Percentiles rank a stretch among this genome's conserved stretches.
Evolutionary conservation across 257 asterid species (phyloP).

Genomic region (Handroanthus guayacan): DNA sequence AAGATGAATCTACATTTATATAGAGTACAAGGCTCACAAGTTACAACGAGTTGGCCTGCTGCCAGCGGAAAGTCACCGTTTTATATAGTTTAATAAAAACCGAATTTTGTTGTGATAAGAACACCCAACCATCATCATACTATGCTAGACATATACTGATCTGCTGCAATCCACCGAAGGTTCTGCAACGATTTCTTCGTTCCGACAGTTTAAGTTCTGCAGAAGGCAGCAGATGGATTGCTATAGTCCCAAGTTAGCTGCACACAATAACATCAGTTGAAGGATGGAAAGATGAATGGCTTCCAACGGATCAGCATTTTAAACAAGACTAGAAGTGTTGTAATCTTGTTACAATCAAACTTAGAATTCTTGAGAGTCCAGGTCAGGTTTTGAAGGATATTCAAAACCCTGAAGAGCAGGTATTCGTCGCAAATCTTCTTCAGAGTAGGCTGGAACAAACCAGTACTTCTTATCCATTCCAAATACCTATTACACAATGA

Average conservation of each 20-base stretch:
- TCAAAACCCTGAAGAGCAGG: constrained; percentile 86
- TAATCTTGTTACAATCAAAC: neutral
- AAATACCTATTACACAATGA: constrained; percentile 54
- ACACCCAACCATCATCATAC: constrained; percentile 21
- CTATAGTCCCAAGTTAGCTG: constrained; percentile 12
- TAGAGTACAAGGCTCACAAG: constrained; percentile 41
- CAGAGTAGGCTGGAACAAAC: constrained; percentile 74
- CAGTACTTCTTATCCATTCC: constrained; percentile 71
- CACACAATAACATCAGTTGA: neutral
- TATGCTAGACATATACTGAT: constrained; percentile 23
- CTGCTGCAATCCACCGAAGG: constrained; percentile 31
- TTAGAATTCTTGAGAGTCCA: constrained; percentile 65
- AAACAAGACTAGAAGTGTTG: constrained; percentile 23
- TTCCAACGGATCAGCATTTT: constrained; percentile 15
- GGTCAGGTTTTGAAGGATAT: constrained; percentile 73
- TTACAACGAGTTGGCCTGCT: constrained; percentile 39
- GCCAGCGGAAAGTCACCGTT: constrained; percentile 32
- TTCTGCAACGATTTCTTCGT: constrained; percentile 30
- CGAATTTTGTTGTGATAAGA: constrained; percentile 24
- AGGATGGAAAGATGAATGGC: constrained; percentile 27
- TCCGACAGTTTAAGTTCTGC: constrained; percentile 20
- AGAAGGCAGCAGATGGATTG: constrained; percentile 27
- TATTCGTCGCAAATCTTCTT: constrained; percentile 69
- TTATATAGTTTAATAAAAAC: constrained; percentile 20
- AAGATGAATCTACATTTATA: constrained; percentile 43